Evolutionary conservation across 306 rosid genomes (phyloP).

Genomic region (Lithocarpus polystachyus): DNA sequence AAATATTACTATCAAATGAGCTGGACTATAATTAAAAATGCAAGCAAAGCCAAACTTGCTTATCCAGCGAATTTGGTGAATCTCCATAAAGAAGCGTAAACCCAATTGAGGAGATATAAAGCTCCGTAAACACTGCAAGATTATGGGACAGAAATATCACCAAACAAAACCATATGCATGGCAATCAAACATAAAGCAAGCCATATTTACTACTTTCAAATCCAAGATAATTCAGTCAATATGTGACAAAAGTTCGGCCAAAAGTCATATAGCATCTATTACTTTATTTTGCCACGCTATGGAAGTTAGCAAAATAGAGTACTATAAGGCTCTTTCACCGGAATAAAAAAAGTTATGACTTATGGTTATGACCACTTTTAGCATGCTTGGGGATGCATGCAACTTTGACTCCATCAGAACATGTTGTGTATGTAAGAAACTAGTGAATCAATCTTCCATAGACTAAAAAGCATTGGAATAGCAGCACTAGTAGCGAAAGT

Average conservation of each 20-base stretch:
- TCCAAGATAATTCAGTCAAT: neutral
- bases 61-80: conserved; percentile 32
- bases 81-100: conserved; percentile 34
- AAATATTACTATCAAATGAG: neutral
- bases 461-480: neutral
- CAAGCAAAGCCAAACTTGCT: neutral
- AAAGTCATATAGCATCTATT: neutral
- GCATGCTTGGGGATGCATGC: neutral
- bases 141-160: neutral
- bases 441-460: neutral
- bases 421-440: neutral
- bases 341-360: neutral
- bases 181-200: neutral
- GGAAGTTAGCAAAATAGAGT: neutral
- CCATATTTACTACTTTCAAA: neutral
- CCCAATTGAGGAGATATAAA: conserved; percentile 30
- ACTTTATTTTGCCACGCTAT: neutral
- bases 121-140: conserved; percentile 28
- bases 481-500: neutral
- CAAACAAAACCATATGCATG: neutral
- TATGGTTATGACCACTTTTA: neutral
- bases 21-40: neutral
- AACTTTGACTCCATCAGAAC: neutral
- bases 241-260: neutral
- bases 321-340: neutral